Percentiles rank a stretch among this genome's conserved stretches.
These are phyloP conservation scores for Phytophthora niederhauseri DNA, from an alignment of 352 stramenopile genomes.

Conservation along the genomic window DNA sequence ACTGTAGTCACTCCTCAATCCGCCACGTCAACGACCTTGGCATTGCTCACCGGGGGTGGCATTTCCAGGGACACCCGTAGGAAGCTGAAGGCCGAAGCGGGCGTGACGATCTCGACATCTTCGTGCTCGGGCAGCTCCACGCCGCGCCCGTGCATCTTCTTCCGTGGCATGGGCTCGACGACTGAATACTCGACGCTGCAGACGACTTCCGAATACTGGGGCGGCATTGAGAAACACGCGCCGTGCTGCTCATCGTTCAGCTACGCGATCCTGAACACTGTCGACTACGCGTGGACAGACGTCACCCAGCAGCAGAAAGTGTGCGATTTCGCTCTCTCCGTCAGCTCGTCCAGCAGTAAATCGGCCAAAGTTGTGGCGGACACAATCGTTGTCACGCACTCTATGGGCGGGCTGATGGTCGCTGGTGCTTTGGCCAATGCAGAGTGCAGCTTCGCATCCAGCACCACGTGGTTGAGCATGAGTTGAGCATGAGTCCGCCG, in stretches of 20 bases:
- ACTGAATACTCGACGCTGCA: slow-evolving; percentile 15
- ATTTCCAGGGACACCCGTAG: background rate
- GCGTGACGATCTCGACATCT: slow-evolving; percentile 11
- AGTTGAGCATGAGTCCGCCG: slow-evolving; percentile 39
- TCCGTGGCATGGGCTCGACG: slow-evolving; percentile 28
- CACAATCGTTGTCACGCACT: slow-evolving; percentile 41
- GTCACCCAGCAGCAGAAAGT: slow-evolving; percentile 29
- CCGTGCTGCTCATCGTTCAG: slow-evolving; percentile 37
- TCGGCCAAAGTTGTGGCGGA: slow-evolving; percentile 21
- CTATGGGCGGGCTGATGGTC: slow-evolving; percentile 40
- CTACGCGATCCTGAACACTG: slow-evolving; percentile 36
- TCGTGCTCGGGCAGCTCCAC: slow-evolving; percentile 22
- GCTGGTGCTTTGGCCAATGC: slow-evolving; percentile 33
- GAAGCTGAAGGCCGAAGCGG: slow-evolving; percentile 11
- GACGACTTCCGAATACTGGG: slow-evolving; percentile 27
- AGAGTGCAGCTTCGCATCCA: slow-evolving; percentile 37
- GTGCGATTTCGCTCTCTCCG: slow-evolving; percentile 26
- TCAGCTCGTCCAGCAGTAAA: slow-evolving; percentile 19
- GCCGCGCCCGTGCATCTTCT: slow-evolving; percentile 36
- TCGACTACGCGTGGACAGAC: slow-evolving; percentile 29
- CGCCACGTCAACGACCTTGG: slow-evolving; percentile 12
- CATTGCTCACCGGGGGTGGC: slow-evolving; percentile 14
- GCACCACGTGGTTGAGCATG: slow-evolving; percentile 35
- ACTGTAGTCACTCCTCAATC: slow-evolving; percentile 9
- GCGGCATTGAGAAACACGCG: slow-evolving; percentile 22